These are phyloP conservation scores for Exophiala sp. DNA, from an alignment of 2,329 filamentous ascomycete species.

Conservation along the genomic window DNA sequence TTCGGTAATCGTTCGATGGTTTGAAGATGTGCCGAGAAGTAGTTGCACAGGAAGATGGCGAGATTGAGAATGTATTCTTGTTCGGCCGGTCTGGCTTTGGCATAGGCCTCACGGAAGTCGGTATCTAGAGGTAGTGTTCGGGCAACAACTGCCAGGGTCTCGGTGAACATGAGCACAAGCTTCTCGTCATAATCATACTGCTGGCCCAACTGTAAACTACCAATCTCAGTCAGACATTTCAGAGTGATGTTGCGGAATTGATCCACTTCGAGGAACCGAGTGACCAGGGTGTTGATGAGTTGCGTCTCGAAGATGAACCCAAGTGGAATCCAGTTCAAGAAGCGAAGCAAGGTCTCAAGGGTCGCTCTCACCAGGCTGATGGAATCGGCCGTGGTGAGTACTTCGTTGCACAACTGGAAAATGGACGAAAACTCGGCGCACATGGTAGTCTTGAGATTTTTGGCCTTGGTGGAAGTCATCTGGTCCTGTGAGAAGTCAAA, in stretches of 20 bases:
- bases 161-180: constrained; percentile 96
- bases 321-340: constrained; percentile 97
- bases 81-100: constrained; percentile 82
- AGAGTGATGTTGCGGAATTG: constrained; percentile 96
- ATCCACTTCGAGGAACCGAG: constrained; percentile 82
- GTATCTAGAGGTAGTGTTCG: constrained; percentile 86
- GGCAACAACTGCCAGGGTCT: constrained; percentile 85
- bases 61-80: constrained; percentile 98
- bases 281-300: constrained; percentile 89
- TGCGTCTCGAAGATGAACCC: constrained; percentile 98
- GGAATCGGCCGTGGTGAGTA: constrained; percentile 83
- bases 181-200: constrained; percentile 83
- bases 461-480: constrained; percentile 97
- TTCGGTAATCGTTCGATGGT: constrained; percentile 96
- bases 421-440: constrained; percentile 97
- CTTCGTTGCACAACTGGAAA: constrained; percentile 94
- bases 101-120: constrained; percentile 86
- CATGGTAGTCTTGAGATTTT: constrained; percentile 97
- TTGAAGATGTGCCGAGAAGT: constrained; percentile 87
- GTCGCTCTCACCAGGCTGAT: constrained; percentile 91
- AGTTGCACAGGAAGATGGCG: constrained; percentile 92
- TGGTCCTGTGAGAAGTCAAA: constrained; percentile 98
- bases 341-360: constrained; percentile 86
- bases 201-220: constrained; percentile 77
- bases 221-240: constrained; percentile 96